Base-by-base conservation (phyloP, 352 stramenopile genomes). In the Phytopythium cucurbitacearum region DNA sequence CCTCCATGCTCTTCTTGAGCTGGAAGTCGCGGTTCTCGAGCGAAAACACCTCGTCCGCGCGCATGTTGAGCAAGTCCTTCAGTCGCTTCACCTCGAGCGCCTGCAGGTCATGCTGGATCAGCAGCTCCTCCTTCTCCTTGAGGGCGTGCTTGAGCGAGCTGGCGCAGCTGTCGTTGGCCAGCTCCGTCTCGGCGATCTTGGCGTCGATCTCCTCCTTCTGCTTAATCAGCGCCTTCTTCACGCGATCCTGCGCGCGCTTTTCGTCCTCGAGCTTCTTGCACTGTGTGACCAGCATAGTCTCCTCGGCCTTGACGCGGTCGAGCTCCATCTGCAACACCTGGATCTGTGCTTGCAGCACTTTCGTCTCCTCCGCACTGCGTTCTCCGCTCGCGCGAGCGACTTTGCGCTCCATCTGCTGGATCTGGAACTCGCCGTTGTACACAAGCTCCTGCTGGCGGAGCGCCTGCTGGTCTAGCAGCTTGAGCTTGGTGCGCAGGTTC, bases 341-440 rank as follows among this genome's bases (percentile, higher is more conserved):
- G 53, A 98, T 98, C 57, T 92, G 76, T n/a, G 73, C 82, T 52
- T 97, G 84, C 6, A 99, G 77, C 28, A 87, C 70, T 40, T 91
- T 85, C 46, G 97, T 98, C 62, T 99, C 96, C 48, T 98, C 96
- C 40, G 95, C 93, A 36, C 82, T 96, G 21, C 94, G 82, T 61
- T 98, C 91, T 5, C 95, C 96, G 38, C 93, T 94, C 46, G 90
- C 94, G 36, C 92, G 83, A 32, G 93, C 85, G 21, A 98, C 87
- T 57, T 98, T 98, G 43, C 90, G 84, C 69, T 98, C 93, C 76
- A 98, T 97, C 64, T 97, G 90, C 64, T 98, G 92, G 57, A 98
- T 98, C 72, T 98, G 90, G 67, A 98, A 98, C 69, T 98, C 96
- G 46, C 91, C 92, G 64, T 97, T 97, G 67, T 98, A 98, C 49